Evolutionary conservation across 495 filamentous ascomycete genomes (phyloP).

Genomic region (Penicillium roqueforti): DNA sequence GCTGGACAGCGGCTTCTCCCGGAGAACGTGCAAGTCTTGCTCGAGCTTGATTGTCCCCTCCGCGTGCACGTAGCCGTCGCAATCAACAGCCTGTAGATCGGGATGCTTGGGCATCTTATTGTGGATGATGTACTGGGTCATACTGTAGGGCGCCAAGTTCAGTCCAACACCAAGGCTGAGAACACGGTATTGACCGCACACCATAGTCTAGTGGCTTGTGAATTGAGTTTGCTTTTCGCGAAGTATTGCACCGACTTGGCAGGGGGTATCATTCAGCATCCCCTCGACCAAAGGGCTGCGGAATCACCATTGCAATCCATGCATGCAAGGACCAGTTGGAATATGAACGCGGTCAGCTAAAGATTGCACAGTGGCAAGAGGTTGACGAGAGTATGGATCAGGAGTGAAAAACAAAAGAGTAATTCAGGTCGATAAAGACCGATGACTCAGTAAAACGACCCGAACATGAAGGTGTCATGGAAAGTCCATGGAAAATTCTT

Average conservation of each 20-base stretch:
- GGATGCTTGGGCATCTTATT: conserved; percentile 47
- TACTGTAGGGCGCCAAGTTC: conserved; percentile 37
- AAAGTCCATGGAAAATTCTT: too few relatives aligned
- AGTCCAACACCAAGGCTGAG: conserved; percentile 29
- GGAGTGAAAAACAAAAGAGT: not conserved
- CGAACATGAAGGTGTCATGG: too few relatives aligned
- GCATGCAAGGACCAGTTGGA: conserved; percentile 30
- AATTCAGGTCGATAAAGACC: not conserved
- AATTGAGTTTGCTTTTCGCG: not conserved
- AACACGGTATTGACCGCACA: conserved; percentile 32
- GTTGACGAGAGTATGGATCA: not conserved
- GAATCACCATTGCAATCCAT: conserved; percentile 23
- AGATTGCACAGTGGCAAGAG: conserved; percentile 27
- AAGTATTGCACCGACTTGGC: not conserved
- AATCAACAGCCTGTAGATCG: conserved; percentile 47
- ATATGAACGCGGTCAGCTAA: conserved; percentile 22
- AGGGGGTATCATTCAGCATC: conserved; percentile 29
- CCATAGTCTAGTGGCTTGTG: conserved; percentile 30
- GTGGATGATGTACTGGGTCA: conserved; percentile 39
- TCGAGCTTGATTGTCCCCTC: conserved; percentile 46
- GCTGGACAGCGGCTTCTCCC: conserved; percentile 47
- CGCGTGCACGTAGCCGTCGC: conserved; percentile 48
- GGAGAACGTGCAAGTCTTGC: conserved; percentile 44
- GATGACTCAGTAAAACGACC: not conserved
- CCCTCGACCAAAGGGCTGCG: conserved; percentile 25